A percentile compares a stretch with the other conserved stretches of the same genome.
These are phyloP conservation scores for Aspergillus transmontanensis DNA, from an alignment of 2,329 filamentous ascomycete species.

Conservation along the genomic window DNA sequence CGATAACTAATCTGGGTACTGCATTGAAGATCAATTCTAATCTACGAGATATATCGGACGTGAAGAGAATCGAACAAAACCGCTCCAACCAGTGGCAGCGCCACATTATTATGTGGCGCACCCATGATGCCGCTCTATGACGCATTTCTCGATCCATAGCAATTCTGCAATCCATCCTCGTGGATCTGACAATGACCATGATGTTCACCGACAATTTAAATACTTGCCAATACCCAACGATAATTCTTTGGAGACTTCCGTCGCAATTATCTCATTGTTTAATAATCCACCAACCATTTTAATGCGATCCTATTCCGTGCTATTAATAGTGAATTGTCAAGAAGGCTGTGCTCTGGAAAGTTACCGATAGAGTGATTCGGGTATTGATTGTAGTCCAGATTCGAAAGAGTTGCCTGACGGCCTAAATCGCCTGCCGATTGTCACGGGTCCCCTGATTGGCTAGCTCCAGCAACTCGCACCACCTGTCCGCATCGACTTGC, in stretches of 20 bases:
- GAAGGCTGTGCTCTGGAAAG: constrained; percentile 4
- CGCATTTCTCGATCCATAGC: neutral
- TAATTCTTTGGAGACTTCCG: neutral
- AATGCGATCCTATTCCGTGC: neutral
- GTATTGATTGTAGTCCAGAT: neutral
- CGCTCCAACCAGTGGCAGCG: neutral
- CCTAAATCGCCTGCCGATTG: constrained; percentile 7
- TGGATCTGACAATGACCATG: neutral
- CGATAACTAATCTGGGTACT: neutral
- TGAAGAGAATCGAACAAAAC: neutral
- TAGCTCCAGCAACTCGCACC: neutral
- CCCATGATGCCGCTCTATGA: neutral
- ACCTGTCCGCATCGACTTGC: neutral
- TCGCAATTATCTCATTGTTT: neutral
- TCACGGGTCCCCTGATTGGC: constrained; percentile 2
- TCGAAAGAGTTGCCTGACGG: constrained; percentile 8
- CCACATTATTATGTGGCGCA: constrained; percentile 7
- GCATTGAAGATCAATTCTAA: constrained; percentile 1
- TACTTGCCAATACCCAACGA: neutral
- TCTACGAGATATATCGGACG: neutral
- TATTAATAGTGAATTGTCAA: constrained; percentile 1
- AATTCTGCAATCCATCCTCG: neutral
- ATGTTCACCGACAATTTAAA: neutral
- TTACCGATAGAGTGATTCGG: neutral
- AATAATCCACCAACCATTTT: neutral